Conservation (phyloP, 345 rosid species). For the Populus simonii region DNA sequence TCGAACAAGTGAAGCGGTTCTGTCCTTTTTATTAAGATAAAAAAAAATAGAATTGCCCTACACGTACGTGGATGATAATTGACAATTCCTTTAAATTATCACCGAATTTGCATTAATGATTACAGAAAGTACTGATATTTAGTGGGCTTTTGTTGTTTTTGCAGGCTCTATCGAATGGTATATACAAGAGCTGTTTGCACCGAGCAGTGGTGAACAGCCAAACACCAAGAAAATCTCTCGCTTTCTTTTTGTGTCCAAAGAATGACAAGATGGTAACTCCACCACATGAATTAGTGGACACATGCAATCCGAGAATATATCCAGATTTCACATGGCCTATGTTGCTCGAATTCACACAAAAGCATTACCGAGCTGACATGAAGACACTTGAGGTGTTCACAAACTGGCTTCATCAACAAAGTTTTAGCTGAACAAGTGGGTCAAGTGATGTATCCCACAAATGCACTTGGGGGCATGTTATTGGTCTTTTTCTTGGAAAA, state of each 20-base stretch:
- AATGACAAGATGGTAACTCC: conserved; percentile 74
- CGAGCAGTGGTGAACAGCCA: conserved; percentile 85
- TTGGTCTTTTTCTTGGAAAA: not conserved
- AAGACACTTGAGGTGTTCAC: conserved; percentile 67
- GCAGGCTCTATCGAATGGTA: conserved; percentile 86
- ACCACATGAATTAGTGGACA: conserved; percentile 63
- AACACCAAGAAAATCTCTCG: conserved; percentile 83
- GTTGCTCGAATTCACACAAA: conserved; percentile 78
- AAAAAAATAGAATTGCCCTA: not conserved
- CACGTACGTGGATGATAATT: not conserved
- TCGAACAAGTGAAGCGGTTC: not conserved
- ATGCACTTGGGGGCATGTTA: not conserved
- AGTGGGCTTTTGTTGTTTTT: not conserved
- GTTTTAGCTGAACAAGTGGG: not conserved
- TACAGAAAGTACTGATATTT: not conserved
- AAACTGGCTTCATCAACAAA: conserved; percentile 51
- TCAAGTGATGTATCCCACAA: not conserved
- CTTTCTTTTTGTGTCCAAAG: conserved; percentile 88
- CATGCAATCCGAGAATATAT: conserved; percentile 49
- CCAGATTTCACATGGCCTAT: conserved; percentile 89
- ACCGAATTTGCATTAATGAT: not conserved
- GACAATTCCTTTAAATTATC: not conserved
- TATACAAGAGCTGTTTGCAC: conserved; percentile 89
- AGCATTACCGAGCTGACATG: conserved; percentile 89
- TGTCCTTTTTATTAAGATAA: not conserved